phyloP scores from a whole-genome alignment of 23 red algal species.

The Agarophyton chilense region DNA sequence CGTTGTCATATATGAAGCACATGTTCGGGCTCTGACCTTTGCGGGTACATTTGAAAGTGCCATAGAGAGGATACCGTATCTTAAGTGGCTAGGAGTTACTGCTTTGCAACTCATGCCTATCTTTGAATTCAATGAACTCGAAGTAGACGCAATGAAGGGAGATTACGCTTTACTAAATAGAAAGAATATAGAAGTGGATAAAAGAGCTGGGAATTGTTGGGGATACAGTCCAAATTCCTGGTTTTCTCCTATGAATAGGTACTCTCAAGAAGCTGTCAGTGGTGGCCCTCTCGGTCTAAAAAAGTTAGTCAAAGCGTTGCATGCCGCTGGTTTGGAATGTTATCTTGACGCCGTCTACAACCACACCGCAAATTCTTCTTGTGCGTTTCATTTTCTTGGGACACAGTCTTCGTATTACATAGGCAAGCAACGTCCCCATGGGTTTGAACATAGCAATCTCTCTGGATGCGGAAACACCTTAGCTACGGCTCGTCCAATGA shows the following conservation, averaged over 20 bases:
- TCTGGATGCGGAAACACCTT: slow-evolving; percentile 90
- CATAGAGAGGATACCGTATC: slow-evolving; percentile 34
- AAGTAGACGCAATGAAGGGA: slow-evolving; percentile 9
- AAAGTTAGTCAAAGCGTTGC: slow-evolving; percentile 58
- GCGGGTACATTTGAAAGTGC: slow-evolving; percentile 42
- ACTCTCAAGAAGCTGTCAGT: slow-evolving; percentile 18
- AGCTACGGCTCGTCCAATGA: slow-evolving; percentile 61
- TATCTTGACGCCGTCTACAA: slow-evolving; percentile 90
- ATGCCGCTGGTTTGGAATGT: slow-evolving; percentile 61
- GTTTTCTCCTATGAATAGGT: slow-evolving; percentile 73
- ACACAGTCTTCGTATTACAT: slow-evolving; percentile 60
- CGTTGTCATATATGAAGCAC: slow-evolving; percentile 64
- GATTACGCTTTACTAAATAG: slow-evolving; percentile 22
- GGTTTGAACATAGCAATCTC: slow-evolving; percentile 70
- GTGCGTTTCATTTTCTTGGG: slow-evolving; percentile 66
- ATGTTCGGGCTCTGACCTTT: slow-evolving; percentile 13
- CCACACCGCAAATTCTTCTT: slow-evolving; percentile 69
- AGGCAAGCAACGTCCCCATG: background rate
- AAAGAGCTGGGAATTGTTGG: slow-evolving; percentile 61
- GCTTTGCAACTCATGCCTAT: slow-evolving; percentile 61
- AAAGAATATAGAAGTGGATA: background rate
- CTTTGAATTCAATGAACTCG: slow-evolving; percentile 64
- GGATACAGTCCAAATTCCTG: slow-evolving; percentile 83
- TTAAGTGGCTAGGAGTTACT: slow-evolving; percentile 60
- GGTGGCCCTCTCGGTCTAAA: slow-evolving; percentile 59